These are phyloP conservation scores for Verbena officinalis DNA, from an alignment of 257 asterid species.

Conservation along the genomic window DNA sequence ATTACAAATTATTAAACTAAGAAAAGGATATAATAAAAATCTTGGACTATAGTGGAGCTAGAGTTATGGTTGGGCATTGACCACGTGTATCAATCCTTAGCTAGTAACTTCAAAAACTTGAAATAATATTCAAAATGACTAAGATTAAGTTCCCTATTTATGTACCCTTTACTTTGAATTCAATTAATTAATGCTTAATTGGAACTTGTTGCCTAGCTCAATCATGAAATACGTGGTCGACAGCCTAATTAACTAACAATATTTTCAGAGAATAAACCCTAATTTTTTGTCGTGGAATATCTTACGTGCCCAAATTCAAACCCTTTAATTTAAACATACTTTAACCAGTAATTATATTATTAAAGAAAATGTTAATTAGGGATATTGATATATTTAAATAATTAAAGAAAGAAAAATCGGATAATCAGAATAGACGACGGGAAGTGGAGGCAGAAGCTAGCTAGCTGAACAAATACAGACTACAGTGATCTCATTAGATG, in stretches of 20 bases:
- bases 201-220: conserved; percentile 40
- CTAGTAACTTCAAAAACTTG: no score
- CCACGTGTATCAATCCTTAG: no score
- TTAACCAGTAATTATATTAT: neutral
- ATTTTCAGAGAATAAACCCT: conserved; percentile 7
- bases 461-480: no score
- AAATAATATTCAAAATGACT: no score
- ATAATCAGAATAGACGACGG: neutral
- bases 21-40: no score
- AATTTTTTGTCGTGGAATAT: neutral
- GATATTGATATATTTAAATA: neutral
- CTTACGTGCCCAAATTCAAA: neutral
- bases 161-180: no score
- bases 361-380: neutral
- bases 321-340: neutral
- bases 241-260: neutral
- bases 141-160: no score
- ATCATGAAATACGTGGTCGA: neutral
- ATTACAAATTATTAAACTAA: no score
- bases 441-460: neutral
- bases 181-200: conserved; percentile 12
- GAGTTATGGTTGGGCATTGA: no score
- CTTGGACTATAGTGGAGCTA: no score
- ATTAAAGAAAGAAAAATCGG: neutral
- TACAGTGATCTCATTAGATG: neutral